phyloP scores from a whole-genome alignment of 768 basidiomycete genomes.

The Panus rudis region DNA sequence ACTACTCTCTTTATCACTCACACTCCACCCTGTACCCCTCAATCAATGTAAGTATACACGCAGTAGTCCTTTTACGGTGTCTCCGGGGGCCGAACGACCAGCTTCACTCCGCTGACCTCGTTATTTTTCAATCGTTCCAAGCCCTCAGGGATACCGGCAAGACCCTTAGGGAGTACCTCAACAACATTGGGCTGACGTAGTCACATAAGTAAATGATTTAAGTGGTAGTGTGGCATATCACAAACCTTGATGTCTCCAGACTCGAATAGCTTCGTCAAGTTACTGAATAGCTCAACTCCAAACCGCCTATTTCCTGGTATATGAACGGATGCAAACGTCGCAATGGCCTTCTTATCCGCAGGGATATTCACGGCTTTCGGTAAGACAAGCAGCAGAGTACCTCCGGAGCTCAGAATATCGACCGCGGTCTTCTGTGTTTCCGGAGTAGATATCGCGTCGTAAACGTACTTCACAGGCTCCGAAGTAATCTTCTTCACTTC shows the following conservation, averaged over 20 bases:
- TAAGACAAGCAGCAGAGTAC: slow-evolving; percentile 13
- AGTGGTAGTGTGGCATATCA: background rate
- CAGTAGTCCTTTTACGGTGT: no score
- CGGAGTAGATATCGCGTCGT: slow-evolving; percentile 11
- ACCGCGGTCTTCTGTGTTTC: slow-evolving; percentile 13
- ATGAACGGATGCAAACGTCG: slow-evolving; percentile 7
- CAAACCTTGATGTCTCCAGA: slow-evolving; percentile 14
- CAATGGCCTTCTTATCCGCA: slow-evolving; percentile 6
- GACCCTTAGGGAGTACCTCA: slow-evolving; percentile 20
- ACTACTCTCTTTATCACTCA: no score
- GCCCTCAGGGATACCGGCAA: slow-evolving; percentile 18
- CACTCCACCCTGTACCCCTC: no score
- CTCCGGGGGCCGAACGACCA: slow-evolving; percentile 21
- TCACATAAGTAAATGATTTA: background rate
- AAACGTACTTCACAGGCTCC: slow-evolving; percentile 13
- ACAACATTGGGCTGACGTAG: slow-evolving; percentile 14
- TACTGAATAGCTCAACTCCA: slow-evolving; percentile 1
- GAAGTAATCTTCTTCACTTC: slow-evolving; percentile 9
- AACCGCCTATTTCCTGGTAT: slow-evolving; percentile 2
- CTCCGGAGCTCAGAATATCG: slow-evolving; percentile 14
- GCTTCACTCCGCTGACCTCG: slow-evolving; percentile 22
- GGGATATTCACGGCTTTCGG: background rate
- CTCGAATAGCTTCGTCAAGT: slow-evolving; percentile 4
- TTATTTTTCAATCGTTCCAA: slow-evolving; percentile 14
- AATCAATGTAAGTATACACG: no score